Evolutionary conservation across 2,329 filamentous ascomycete genomes (phyloP).

Genomic region (Pleoardoris graminearum): DNA sequence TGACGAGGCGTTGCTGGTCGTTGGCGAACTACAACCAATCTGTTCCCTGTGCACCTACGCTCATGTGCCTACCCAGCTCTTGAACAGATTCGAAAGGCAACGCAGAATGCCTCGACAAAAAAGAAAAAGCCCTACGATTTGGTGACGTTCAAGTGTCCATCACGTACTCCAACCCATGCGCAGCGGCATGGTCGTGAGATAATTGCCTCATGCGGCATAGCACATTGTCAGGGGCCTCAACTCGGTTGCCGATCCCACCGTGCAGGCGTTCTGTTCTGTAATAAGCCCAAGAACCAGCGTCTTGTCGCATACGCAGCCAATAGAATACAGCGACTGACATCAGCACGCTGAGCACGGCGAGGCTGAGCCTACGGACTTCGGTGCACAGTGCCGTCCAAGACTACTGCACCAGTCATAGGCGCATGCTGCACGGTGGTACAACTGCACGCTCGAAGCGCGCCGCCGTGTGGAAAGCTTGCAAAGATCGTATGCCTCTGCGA

Average conservation of each 20-base stretch:
- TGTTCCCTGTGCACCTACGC: too few species aligned
- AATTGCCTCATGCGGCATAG: slow-evolving; percentile 1
- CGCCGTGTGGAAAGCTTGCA: not conserved
- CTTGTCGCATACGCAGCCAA: not conserved
- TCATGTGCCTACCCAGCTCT: too few species aligned
- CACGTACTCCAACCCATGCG: too few species aligned
- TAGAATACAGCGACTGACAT: not conserved
- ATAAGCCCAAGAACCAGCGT: not conserved
- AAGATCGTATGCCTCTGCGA: too few species aligned
- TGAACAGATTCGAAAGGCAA: too few species aligned
- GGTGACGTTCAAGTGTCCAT: too few species aligned
- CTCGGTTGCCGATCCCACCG: slow-evolving; percentile 3
- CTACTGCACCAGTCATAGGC: not conserved
- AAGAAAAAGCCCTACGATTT: too few species aligned
- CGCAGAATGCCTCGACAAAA: too few species aligned
- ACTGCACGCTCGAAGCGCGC: not conserved
- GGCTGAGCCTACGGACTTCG: slow-evolving; percentile 8
- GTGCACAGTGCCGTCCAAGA: slow-evolving; percentile 1
- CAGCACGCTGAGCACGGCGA: slow-evolving; percentile 7
- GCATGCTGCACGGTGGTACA: slow-evolving; percentile 2
- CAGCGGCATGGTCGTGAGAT: not conserved
- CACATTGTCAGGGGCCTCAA: too few species aligned
- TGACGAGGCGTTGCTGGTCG: not conserved
- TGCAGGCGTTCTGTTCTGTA: not conserved
- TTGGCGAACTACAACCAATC: too few species aligned